These are phyloP conservation scores for Claviceps capensis DNA, from an alignment of 2,329 filamentous ascomycete species.

Conservation along the genomic window DNA sequence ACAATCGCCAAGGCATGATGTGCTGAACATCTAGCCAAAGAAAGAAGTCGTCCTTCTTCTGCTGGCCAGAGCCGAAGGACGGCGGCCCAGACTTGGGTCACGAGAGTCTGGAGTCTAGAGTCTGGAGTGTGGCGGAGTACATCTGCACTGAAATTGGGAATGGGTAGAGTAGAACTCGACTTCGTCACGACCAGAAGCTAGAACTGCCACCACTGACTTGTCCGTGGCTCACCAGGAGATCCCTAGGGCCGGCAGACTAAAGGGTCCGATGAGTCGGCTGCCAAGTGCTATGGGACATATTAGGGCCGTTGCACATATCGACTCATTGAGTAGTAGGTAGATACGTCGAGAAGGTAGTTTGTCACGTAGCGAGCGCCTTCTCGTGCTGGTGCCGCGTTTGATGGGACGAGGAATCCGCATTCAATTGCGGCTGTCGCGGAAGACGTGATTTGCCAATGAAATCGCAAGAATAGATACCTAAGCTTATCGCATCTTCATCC, in stretches of 20 bases:
- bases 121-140: neutral
- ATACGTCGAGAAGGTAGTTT: neutral
- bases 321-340: too few species aligned
- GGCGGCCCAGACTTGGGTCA: neutral
- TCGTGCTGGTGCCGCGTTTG: too few species aligned
- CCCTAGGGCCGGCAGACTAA: neutral
- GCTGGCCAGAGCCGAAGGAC: neutral
- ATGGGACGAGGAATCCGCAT: too few species aligned
- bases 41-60: neutral
- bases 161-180: neutral
- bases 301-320: neutral
- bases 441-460: too few species aligned
- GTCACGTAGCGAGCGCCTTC: neutral
- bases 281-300: neutral
- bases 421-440: too few species aligned
- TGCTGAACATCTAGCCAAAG: neutral
- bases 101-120: neutral
- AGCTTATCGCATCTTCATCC: neutral
- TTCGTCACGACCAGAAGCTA: neutral
- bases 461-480: too few species aligned
- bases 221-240: neutral
- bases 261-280: neutral
- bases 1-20: neutral
- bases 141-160: neutral
- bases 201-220: neutral